These are phyloP conservation scores for Ilyonectria destructans DNA, from an alignment of 2,329 filamentous ascomycete species.

Conservation along the genomic window DNA sequence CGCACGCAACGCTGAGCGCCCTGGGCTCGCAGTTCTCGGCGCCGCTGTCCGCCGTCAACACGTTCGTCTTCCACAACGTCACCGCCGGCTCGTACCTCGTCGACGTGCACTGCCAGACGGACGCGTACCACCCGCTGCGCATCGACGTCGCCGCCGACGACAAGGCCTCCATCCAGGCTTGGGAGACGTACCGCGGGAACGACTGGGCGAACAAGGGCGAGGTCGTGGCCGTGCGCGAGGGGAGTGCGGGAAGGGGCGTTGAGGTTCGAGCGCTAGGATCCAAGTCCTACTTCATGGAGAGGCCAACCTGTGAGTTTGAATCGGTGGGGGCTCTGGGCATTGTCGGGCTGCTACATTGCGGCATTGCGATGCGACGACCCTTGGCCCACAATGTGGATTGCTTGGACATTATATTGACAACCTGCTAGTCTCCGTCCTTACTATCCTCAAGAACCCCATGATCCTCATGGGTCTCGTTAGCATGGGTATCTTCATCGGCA, in stretches of 20 bases:
- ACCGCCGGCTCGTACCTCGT: conserved; percentile 83
- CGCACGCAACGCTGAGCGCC: conserved; percentile 74
- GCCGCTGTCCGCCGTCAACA: conserved; percentile 78
- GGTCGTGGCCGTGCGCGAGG: conserved; percentile 62
- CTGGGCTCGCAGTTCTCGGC: conserved; percentile 63
- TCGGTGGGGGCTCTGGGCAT: neutral
- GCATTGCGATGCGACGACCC: neutral
- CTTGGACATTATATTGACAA: conserved; percentile 15
- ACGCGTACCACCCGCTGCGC: conserved; percentile 84
- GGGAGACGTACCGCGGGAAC: conserved; percentile 91
- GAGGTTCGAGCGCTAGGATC: conserved; percentile 73
- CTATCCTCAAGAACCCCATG: conserved; percentile 94
- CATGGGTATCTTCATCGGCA: conserved; percentile 87
- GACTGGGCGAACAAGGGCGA: conserved; percentile 92
- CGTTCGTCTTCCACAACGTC: conserved; percentile 84
- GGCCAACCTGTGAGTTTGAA: conserved; percentile 78
- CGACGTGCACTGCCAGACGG: conserved; percentile 83
- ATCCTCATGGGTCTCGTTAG: conserved; percentile 91
- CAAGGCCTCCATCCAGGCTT: conserved; percentile 71
- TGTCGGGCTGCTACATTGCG: neutral
- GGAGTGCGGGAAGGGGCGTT: conserved; percentile 62
- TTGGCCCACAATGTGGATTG: neutral
- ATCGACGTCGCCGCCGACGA: conserved; percentile 75
- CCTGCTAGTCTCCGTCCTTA: conserved; percentile 80
- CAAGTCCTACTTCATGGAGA: conserved; percentile 85